phyloP scores from a whole-genome alignment of 768 basidiomycete genomes.

The Suillus brevipes region DNA sequence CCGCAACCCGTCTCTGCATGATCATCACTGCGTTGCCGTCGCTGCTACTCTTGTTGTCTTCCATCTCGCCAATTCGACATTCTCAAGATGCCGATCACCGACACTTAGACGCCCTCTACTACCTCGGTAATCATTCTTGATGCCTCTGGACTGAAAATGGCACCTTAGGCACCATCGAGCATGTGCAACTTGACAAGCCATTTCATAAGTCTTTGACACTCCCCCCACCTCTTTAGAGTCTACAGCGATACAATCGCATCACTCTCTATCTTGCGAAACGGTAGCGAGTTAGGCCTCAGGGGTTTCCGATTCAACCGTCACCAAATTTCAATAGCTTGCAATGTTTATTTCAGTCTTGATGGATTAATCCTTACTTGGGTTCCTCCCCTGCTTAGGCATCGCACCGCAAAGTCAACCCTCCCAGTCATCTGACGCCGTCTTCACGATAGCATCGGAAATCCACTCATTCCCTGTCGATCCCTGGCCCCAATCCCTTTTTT shows the following conservation, averaged over 20 bases:
- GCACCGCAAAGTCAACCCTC: background rate
- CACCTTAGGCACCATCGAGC: background rate
- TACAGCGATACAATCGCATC: background rate
- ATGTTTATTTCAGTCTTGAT: background rate
- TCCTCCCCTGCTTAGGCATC: background rate
- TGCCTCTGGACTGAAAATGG: background rate
- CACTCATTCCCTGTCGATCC: background rate
- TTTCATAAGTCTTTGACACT: background rate
- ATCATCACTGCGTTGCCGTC: background rate
- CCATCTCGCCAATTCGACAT: background rate
- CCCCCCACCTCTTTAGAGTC: no score
- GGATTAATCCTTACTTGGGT: background rate
- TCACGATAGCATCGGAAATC: background rate
- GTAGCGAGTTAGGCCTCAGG: background rate
- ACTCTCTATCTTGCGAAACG: background rate
- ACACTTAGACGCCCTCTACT: background rate
- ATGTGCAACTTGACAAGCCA: background rate
- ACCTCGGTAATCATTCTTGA: background rate
- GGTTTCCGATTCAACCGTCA: background rate
- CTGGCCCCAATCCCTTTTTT: background rate
- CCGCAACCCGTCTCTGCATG: background rate
- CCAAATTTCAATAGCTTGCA: background rate
- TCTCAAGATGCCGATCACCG: background rate
- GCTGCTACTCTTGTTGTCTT: background rate
- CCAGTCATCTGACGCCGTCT: background rate